These are phyloP conservation scores for Debaryomycetaceae sp. DNA, from an alignment of 1,139 yeast species.

Conservation along the genomic window DNA sequence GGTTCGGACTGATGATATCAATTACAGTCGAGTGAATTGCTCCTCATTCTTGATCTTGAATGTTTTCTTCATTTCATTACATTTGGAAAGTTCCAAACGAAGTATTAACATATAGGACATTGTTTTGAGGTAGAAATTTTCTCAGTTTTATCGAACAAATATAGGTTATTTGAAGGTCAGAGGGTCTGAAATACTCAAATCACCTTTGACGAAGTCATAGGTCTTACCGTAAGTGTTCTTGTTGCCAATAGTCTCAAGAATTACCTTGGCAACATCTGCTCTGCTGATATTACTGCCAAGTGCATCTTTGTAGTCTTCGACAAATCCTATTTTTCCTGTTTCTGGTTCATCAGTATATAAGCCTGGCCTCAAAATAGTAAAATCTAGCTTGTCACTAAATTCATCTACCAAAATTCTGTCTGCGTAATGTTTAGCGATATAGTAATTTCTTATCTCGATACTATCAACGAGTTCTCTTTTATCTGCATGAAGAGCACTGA, in stretches of 20 bases:
- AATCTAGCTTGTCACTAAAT: slow-evolving; percentile 35
- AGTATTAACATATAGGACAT: too few species aligned
- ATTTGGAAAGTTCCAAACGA: too few species aligned
- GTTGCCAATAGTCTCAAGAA: slow-evolving; percentile 18
- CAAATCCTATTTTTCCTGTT: slow-evolving; percentile 33
- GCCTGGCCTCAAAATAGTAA: slow-evolving; percentile 54
- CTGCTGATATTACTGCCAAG: slow-evolving; percentile 18
- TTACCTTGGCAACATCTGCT: slow-evolving; percentile 29
- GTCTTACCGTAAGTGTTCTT: slow-evolving; percentile 23
- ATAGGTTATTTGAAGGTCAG: neutral
- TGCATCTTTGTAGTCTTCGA: slow-evolving; percentile 11
- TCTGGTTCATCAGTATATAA: slow-evolving; percentile 33
- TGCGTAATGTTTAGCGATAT: slow-evolving; percentile 55
- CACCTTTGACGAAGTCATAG: slow-evolving; percentile 24
- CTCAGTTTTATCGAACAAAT: neutral
- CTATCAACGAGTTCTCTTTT: slow-evolving; percentile 38
- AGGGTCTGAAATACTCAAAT: slow-evolving; percentile 3
- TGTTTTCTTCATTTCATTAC: too few species aligned
- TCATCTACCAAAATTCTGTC: slow-evolving; percentile 43
- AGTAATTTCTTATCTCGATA: slow-evolving; percentile 34
- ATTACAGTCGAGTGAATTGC: too few species aligned
- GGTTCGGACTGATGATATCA: too few species aligned
- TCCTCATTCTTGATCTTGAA: too few species aligned
- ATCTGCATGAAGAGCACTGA: slow-evolving; percentile 57
- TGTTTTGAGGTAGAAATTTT: too few species aligned